Evolutionary conservation across 2,329 filamentous ascomycete species (phyloP), one percentile per base, ranked within the genome.

Genomic region (Dichotomopilus funicola): DNA sequence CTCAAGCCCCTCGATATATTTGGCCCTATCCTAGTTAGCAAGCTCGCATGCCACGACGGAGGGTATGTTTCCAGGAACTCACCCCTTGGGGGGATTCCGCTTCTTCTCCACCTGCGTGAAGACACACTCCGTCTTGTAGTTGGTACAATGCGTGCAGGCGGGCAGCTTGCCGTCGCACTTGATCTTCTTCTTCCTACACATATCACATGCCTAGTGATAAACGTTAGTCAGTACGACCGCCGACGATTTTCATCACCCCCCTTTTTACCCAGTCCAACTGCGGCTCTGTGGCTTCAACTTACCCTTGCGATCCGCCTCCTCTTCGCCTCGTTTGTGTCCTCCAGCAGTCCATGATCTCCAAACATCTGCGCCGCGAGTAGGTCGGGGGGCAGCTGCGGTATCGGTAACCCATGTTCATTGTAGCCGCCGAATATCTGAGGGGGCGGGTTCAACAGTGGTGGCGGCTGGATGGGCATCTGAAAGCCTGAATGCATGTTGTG

Each of bases 101-200:
- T 99, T 99, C 84, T 99, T 99, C 76, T 99, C 94, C 40, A 97
- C 91, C 70, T 96, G 91, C 0, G 94, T 97, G 69, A 97, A 97
- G 64, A 96, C 83, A 71, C 92, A 99, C 65, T 96, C 91, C 5
- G 91, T 96, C 78, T 96, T 96, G 78, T 96, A 96, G 71, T 96
- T 97, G 70, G 88, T 87, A 71, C 92, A 99, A 73, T 97, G 94
- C 6, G 89, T 91, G 73, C 94, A 99, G 58, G 91, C 85, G 40
- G 94, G 92, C 73, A 95, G 83, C 74, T 95, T 96, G 63, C 94
- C 92, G 69, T 97, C 94, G 72, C 92, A 97, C 75, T 97, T 97
- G 73, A 97, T 94, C 79, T 92, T 96, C 73, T 89, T 91, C 75
- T 95, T 96, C 65, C 91, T 82, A 70, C 92, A 97, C 91, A 95